These are phyloP conservation scores for Pseudogymnoascus destructans DNA, from an alignment of 2,329 filamentous ascomycete species.

Conservation along the genomic window DNA sequence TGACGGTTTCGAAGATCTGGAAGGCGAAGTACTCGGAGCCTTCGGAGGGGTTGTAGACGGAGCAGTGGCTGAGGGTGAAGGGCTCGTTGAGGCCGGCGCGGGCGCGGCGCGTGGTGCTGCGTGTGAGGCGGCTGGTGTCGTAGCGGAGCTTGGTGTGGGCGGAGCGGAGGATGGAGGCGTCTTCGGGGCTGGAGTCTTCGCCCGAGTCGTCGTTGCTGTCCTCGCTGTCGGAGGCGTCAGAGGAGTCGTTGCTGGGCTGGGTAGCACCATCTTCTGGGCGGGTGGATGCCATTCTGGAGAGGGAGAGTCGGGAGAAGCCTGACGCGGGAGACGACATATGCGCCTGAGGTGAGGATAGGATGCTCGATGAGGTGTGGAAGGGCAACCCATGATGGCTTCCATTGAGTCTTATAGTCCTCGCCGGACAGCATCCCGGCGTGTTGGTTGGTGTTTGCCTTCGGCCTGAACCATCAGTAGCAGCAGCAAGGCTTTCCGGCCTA, in stretches of 20 bases:
- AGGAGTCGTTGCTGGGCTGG: background rate
- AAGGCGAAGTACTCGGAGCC: constrained; percentile 6
- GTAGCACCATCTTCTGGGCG: background rate
- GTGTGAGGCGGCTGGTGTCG: background rate
- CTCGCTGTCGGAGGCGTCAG: background rate
- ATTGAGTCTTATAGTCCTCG: background rate
- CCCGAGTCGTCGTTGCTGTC: background rate
- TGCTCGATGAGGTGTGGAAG: background rate
- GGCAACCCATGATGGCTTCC: background rate
- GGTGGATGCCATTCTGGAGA: background rate
- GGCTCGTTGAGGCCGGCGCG: background rate
- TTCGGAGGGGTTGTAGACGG: background rate
- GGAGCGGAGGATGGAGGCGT: background rate
- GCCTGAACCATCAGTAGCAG: background rate
- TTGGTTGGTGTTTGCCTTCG: background rate
- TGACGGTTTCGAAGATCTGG: constrained; percentile 3
- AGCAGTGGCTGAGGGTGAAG: constrained; percentile 6
- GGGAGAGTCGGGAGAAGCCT: constrained; percentile 2
- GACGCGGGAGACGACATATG: constrained; percentile 8
- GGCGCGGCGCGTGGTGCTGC: background rate
- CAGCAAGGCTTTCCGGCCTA: background rate
- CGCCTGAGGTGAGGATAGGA: background rate
- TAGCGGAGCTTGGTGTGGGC: background rate
- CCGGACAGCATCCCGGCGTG: background rate
- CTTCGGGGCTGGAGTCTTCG: background rate